These are phyloP conservation scores for Skeletonema grethae DNA, from an alignment of 108 stramenopile species.

Conservation along the genomic window DNA sequence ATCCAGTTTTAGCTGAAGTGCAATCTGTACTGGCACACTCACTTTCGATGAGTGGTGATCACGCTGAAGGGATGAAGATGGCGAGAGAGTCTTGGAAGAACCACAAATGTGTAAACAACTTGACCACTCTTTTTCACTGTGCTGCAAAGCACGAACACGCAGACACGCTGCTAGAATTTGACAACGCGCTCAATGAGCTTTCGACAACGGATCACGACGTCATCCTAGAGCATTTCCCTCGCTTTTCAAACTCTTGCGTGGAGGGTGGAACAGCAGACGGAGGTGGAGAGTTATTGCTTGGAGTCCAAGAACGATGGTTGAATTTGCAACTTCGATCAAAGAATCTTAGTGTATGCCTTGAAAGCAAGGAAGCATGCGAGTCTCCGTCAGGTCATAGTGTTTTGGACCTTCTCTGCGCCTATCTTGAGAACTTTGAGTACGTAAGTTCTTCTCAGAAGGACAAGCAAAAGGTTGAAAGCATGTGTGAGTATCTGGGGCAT, in stretches of 20 bases:
- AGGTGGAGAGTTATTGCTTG: slow-evolving; percentile 30
- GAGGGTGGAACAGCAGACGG: slow-evolving; percentile 20
- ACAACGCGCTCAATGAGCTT: slow-evolving; percentile 42
- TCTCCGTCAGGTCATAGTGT: slow-evolving; percentile 16
- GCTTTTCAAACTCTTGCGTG: slow-evolving; percentile 40
- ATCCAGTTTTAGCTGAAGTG: slow-evolving; percentile 11
- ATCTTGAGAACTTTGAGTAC: slow-evolving; percentile 39
- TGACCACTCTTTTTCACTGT: slow-evolving; percentile 46
- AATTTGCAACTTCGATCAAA: slow-evolving; percentile 34
- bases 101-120: slow-evolving; percentile 29
- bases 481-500: slow-evolving; percentile 30
- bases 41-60: slow-evolving; percentile 39
- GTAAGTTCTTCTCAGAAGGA: slow-evolving; percentile 19
- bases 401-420: slow-evolving; percentile 39
- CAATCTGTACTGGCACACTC: slow-evolving; percentile 35
- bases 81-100: slow-evolving; percentile 43
- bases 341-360: slow-evolving; percentile 7
- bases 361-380: slow-evolving; percentile 1
- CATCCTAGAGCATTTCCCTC: slow-evolving; percentile 36
- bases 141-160: slow-evolving; percentile 27
- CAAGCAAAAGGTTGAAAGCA: neutral
- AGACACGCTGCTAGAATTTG: slow-evolving; percentile 44
- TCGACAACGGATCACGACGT: slow-evolving; percentile 18
- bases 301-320: slow-evolving; percentile 47
- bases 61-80: slow-evolving; percentile 18